Evolutionary conservation across 179 eudicot species (phyloP), one percentile per base, ranked within the genome.

Genomic region (Beta lomatogona): DNA sequence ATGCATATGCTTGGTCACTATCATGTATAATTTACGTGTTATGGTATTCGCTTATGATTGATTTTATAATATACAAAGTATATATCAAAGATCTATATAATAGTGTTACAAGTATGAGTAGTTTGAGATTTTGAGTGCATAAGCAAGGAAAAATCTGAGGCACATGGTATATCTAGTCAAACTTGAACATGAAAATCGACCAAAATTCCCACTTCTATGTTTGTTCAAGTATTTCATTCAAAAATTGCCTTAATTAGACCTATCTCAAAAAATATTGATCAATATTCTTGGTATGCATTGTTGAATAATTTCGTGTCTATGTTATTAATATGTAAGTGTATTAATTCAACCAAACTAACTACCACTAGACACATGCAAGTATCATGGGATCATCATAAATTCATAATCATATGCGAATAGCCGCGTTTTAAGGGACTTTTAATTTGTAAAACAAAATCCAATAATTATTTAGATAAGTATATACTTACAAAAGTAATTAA

Each of bases 331-430:
- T 25, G 21, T 21, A 31, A 57, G 46, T 67, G 64, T 67, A 41
- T 64, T 36, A 25, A 48, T n/a, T 61, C 63, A 53, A 75, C 86
- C 48, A 68, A 81, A 81, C 85, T 79, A 81, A 78, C 77, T 36
- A 73, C 82, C 72, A n/a, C 65, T 76, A 18, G 76, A 66, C 88
- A 86, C 88, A 83, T 86, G 88, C 81, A 48, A 68, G 81, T 79
- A 82, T 85, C 81, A 79, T 85, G 82, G 86, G 75, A 82, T 73
- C 74, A 82, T 73, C 74, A 72, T n/a, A n/a, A n/a, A n/a, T n/a
- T n/a, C n/a, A n/a, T 85, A 71, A 79, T 72, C 83, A 53, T 80
- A 50, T 46, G 79, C 79, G 55, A 76, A 72, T 71, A 71, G 88
- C 85, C 88, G 83, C 85, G 81, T 86, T 64, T 86, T 65, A 73